Evolutionary conservation across 352 stramenopile genomes (phyloP), one percentile per base, ranked within the genome.

Genomic region (Globisporangium ultimum): DNA sequence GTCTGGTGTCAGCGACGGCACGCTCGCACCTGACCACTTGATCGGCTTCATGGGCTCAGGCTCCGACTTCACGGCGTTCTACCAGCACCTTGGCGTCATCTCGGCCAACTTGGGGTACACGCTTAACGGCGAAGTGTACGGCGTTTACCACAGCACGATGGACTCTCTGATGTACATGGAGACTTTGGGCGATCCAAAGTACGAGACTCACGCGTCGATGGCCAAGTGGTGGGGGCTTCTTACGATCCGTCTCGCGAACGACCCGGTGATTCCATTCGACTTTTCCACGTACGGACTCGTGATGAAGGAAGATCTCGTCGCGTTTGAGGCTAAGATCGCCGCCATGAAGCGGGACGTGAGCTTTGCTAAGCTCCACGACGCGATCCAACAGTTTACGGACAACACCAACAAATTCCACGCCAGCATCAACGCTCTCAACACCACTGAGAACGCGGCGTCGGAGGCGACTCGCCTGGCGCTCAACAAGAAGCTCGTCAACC

Each of bases 61-160:
- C 18, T 81, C 77, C 8, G 81, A 90, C 63, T 90, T 89, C 22
- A 88, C 78, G 15, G 72, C 71, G 2, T 95, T 95, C 61, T 74
- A 90, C 46, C 79, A 93, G 57, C 79, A 91, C 62, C 62, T 95
- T 40, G 87, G 87, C 24, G 80, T 96, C 40, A 71, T 88, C 18
- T 87, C 72, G 17, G 71, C 90, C 11, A 85, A 91, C 53, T 70
- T 96, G 41, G 67, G 60, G 12, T 93, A 90, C 34, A 51, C 34
- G 2, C 42, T 80, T 20, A 60, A 55, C 7, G 66, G 24, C 15
- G 48, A 53, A 2, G 58, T 54, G 17, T 92, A 93, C 59, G 87
- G 86, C 21, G 71, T 78, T 22, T 96, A 96, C 62, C 89, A 97
- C 65, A 91, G 74, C 57, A 76, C 80, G 20, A 97, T 95, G 74